Evolutionary conservation across 1,139 yeast species (phyloP), one percentile per base, ranked within the genome.

Genomic region (Nakaseomyces glabratus): DNA sequence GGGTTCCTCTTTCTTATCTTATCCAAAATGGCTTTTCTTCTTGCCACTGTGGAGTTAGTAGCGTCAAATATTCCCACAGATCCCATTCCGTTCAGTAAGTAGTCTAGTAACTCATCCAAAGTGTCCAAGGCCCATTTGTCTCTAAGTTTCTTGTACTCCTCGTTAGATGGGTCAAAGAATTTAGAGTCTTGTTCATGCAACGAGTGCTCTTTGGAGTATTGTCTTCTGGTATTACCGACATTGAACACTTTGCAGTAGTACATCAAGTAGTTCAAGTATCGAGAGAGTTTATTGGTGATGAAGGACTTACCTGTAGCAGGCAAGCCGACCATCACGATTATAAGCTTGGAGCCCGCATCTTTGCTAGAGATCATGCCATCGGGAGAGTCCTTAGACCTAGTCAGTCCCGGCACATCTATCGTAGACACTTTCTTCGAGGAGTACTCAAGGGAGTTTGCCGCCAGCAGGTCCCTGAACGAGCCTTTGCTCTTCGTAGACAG

Each of bases 51-150:
- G 2, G 95, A 82, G 57, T 90, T 90, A 4, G 95, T 86, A 1
- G 97, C 97, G 60, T 90, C 98, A 51, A 90, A 79, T 11, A 90
- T 85, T 2, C 96, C 98, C 10, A 88, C 96, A 3, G 88, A 78
- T 2, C 97, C 97, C 20, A 77, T 73, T 0, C 88, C 94, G 18
- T 72, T 69, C 35, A 85, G 59, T 4, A 90, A 72, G 57, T 82
- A 88, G 49, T 85, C 93, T 24, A 90, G 65, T 41, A 90, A 61
- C 51, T 81, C 82, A 42, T 85, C 93, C 40, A 90, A 64, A 0
- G 97, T 90, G 46, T 88, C 95, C 76, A 82, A 78, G 0, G 98
- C 98, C 96, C 97, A 88, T 56, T 80, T 74, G 48, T 90, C 97
- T 42, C 97, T 70, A 34, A 86, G 64, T 19, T 69, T 65, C 10